These are phyloP conservation scores for Trametes meyenii DNA, from an alignment of 768 basidiomycete species.

Conservation along the genomic window DNA sequence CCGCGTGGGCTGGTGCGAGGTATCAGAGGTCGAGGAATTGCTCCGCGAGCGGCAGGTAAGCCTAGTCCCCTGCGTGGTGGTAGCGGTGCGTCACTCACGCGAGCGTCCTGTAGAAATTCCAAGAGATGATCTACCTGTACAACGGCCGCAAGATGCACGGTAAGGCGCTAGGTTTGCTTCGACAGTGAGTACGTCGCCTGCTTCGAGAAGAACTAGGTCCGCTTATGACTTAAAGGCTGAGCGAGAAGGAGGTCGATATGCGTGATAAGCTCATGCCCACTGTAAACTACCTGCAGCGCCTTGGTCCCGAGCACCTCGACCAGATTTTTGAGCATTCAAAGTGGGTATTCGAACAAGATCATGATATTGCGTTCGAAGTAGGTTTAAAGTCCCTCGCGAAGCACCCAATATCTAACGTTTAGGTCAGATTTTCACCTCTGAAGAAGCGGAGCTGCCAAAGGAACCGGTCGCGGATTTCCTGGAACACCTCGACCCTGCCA, in stretches of 20 bases:
- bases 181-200: conserved; percentile 59
- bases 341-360: conserved; percentile 84
- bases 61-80: neutral
- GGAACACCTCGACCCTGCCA: conserved; percentile 64
- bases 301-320: conserved; percentile 79
- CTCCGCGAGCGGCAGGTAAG: conserved; percentile 76
- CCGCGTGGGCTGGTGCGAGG: conserved; percentile 94
- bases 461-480: conserved; percentile 77
- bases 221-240: conserved; percentile 54
- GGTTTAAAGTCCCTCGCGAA: neutral
- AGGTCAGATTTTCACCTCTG: conserved; percentile 88
- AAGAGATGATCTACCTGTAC: conserved; percentile 89
- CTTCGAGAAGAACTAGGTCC: too few species aligned
- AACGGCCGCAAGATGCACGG: conserved; percentile 95
- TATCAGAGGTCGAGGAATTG: conserved; percentile 89
- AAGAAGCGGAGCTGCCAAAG: conserved; percentile 89
- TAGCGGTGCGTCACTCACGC: neutral
- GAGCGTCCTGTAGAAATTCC: conserved; percentile 67
- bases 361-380: conserved; percentile 78
- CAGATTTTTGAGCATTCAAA: conserved; percentile 80
- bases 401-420: neutral
- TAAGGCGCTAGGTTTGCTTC: conserved; percentile 82
- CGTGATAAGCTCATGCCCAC: conserved; percentile 83
- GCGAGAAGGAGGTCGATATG: conserved; percentile 74
- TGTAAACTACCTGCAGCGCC: conserved; percentile 86